These are phyloP conservation scores for Mycena citricolor DNA, from an alignment of 1,284 basidiomycete species.

Conservation along the genomic window DNA sequence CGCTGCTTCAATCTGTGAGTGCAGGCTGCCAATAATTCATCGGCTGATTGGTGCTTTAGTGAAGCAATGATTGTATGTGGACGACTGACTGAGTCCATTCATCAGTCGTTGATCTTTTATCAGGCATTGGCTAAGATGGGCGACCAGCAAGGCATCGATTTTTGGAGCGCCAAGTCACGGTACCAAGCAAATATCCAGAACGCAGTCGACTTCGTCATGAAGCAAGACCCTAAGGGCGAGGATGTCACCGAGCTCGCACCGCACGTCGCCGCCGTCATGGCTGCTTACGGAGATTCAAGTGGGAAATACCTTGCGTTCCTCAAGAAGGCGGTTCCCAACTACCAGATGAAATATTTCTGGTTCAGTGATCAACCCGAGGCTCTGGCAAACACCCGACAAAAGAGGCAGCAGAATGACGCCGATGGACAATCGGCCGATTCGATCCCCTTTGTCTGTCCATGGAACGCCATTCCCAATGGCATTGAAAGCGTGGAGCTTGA, in stretches of 20 bases:
- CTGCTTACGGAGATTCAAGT: constrained; percentile 56
- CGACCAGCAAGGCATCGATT: constrained; percentile 49
- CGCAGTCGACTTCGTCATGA: constrained; percentile 56
- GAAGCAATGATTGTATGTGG: constrained; percentile 55
- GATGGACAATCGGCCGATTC: constrained; percentile 10
- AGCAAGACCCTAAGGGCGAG: constrained; percentile 43
- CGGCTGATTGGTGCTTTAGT: too few relatives aligned
- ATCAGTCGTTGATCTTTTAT: background rate
- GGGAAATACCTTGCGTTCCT: constrained; percentile 53
- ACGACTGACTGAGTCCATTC: constrained; percentile 18
- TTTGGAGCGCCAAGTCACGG: constrained; percentile 52
- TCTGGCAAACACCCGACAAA: constrained; percentile 21
- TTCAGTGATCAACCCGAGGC: constrained; percentile 51
- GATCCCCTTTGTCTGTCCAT: constrained; percentile 48
- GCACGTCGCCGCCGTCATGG: constrained; percentile 52
- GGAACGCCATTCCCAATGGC: constrained; percentile 33
- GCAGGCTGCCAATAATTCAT: background rate
- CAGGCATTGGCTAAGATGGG: constrained; percentile 46
- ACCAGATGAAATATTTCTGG: constrained; percentile 46
- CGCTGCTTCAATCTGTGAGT: constrained; percentile 60
- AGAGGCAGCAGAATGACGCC: background rate
- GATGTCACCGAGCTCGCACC: constrained; percentile 46
- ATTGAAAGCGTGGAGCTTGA: constrained; percentile 44
- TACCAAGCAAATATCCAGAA: constrained; percentile 55
- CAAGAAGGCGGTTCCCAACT: constrained; percentile 30